Conservation (phyloP, 2,329 filamentous ascomycete genomes). For the Amesomyces nigricolor region DNA sequence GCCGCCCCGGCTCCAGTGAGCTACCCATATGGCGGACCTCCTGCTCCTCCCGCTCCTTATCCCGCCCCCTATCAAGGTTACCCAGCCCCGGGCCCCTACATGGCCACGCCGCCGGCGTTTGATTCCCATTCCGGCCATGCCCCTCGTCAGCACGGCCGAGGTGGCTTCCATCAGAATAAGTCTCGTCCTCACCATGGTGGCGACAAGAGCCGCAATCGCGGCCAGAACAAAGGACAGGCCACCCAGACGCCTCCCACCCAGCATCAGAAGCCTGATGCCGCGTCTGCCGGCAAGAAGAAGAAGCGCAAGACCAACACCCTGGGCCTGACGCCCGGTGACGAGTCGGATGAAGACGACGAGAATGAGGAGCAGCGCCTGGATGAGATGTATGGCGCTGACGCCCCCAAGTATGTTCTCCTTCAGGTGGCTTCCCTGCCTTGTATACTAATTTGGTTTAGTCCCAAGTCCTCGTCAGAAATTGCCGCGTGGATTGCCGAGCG, state of each 20-base stretch:
- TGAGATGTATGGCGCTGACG: constrained; percentile 51
- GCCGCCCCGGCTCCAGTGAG: constrained; percentile 44
- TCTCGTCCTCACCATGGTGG: constrained; percentile 35
- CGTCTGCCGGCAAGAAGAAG: constrained; percentile 56
- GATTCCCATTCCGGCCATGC: constrained; percentile 32
- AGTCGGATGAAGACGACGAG: constrained; percentile 61
- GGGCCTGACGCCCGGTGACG: constrained; percentile 62
- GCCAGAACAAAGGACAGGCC: constrained; percentile 25
- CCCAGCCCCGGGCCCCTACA: constrained; percentile 32
- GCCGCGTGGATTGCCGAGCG: constrained; percentile 76
- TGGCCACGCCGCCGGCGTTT: constrained; percentile 27
- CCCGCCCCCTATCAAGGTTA: constrained; percentile 35
- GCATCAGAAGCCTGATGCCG: constrained; percentile 48
- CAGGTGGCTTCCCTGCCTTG: constrained; percentile 7
- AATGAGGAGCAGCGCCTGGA: constrained; percentile 62
- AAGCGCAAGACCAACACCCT: constrained; percentile 67
- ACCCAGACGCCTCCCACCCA: constrained; percentile 28
- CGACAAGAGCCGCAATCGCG: constrained; percentile 36
- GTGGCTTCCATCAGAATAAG: constrained; percentile 35
- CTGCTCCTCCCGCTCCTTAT: constrained; percentile 30
- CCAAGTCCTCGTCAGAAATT: constrained; percentile 54
- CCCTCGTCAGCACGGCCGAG: constrained; percentile 34
- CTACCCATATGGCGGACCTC: constrained; percentile 34
- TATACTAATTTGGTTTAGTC: constrained; percentile 32
- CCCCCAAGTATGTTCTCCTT: constrained; percentile 44